A percentile compares a stretch with the other conserved stretches of the same genome.
Conservation (phyloP, 345 rosid species). For the Syzygium oleosum region DNA sequence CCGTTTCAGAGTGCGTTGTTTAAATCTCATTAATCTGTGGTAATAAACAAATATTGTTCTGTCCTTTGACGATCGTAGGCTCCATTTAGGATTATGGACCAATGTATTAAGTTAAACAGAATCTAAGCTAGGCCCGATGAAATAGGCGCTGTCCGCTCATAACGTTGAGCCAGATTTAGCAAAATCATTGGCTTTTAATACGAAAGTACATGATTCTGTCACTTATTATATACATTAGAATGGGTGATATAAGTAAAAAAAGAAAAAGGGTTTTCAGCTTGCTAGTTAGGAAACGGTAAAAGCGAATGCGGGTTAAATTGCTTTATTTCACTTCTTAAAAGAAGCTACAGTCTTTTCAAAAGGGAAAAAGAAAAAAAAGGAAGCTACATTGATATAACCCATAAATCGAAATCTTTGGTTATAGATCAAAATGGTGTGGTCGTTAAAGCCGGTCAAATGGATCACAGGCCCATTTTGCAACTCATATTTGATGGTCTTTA, state of each 20-base stretch:
- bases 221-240: not conserved
- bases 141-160: not conserved
- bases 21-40: not conserved
- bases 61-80: not conserved
- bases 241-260: not conserved
- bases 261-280: not conserved
- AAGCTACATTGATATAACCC: not conserved
- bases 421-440: not conserved
- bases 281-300: not conserved
- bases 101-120: not conserved
- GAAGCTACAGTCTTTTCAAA: no score
- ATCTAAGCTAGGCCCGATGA: not conserved
- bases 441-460: not conserved
- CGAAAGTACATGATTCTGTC: not conserved
- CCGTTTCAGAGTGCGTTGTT: not conserved
- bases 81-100: not conserved
- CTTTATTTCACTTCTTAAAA: not conserved
- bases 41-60: not conserved
- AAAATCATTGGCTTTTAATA: not conserved
- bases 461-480: not conserved
- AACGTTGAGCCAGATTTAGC: not conserved
- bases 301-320: not conserved
- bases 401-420: not conserved
- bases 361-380: not conserved
- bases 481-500: not conserved